Evolutionary conservation across 306 rosid species (phyloP).

Genomic region (Quercus aquifolioides): DNA sequence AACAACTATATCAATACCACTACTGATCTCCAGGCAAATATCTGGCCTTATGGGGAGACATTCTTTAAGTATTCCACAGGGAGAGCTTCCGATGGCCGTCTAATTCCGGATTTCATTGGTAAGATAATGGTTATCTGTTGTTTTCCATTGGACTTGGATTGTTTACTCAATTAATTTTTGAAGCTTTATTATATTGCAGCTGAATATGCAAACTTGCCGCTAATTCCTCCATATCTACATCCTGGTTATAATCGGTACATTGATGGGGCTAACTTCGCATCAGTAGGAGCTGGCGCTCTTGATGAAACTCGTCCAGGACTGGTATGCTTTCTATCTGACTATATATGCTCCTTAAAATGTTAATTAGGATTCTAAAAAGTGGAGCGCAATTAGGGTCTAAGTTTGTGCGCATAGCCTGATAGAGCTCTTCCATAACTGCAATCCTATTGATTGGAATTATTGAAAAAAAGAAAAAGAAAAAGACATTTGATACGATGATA

Average conservation of each 20-base stretch:
- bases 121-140: background rate
- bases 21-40: background rate
- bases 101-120: slow-evolving; percentile 48
- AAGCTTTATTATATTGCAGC: background rate
- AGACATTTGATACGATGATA: too few relatives aligned
- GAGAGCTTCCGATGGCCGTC: background rate
- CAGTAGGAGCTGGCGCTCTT: background rate
- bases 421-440: too few relatives aligned
- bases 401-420: too few relatives aligned
- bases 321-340: too few relatives aligned
- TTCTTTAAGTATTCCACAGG: background rate
- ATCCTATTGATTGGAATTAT: too few relatives aligned
- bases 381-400: too few relatives aligned
- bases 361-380: too few relatives aligned
- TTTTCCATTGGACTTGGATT: background rate
- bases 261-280: slow-evolving; percentile 43
- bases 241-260: slow-evolving; percentile 5
- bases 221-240: background rate
- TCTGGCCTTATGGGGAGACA: background rate
- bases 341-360: too few relatives aligned
- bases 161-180: background rate
- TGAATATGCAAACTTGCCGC: background rate
- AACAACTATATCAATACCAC: slow-evolving; percentile 36
- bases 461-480: too few relatives aligned
- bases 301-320: too few relatives aligned